Evolutionary conservation across 1,139 yeast species (phyloP).

Genomic region (Yamadazyma mexicana): DNA sequence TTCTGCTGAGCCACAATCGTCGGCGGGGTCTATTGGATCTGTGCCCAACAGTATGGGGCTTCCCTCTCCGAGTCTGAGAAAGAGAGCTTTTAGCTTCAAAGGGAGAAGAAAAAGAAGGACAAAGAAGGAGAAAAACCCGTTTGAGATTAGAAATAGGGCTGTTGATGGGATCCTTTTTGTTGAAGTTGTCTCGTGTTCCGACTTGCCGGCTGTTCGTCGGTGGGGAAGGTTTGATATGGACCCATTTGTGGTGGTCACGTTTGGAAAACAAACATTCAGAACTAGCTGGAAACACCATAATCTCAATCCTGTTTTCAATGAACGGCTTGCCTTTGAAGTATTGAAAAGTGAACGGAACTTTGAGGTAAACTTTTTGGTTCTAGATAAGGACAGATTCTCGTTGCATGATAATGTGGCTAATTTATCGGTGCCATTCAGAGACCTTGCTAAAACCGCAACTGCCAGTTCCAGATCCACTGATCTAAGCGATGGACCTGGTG

Average conservation of each 20-base stretch:
- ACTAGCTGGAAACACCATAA: conserved; percentile 87
- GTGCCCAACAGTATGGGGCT: too few relatives aligned
- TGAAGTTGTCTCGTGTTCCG: conserved; percentile 72
- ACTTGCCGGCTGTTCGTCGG: conserved; percentile 65
- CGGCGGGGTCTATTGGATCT: background rate
- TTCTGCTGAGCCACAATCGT: too few relatives aligned
- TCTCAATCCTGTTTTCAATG: conserved; percentile 79
- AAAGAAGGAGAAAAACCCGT: conserved; percentile 18
- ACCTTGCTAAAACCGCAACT: conserved; percentile 33
- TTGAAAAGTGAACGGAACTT: conserved; percentile 63
- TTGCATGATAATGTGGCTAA: conserved; percentile 81
- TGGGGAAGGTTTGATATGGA: conserved; percentile 84
- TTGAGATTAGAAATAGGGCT: conserved; percentile 38
- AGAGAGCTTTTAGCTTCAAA: conserved; percentile 9
- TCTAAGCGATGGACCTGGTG: conserved; percentile 7
- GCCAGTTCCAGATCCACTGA: conserved; percentile 12
- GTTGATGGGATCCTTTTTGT: conserved; percentile 74
- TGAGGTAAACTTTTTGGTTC: conserved; percentile 66
- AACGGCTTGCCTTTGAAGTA: conserved; percentile 77
- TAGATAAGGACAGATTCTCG: conserved; percentile 84
- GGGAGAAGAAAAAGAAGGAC: conserved; percentile 7
- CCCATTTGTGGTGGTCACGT: conserved; percentile 89
- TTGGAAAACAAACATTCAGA: conserved; percentile 84
- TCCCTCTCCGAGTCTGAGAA: background rate
- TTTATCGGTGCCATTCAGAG: conserved; percentile 52